These are phyloP conservation scores for Barnettozyma sp. DNA, from an alignment of 805 yeast genomes.

Conservation along the genomic window DNA sequence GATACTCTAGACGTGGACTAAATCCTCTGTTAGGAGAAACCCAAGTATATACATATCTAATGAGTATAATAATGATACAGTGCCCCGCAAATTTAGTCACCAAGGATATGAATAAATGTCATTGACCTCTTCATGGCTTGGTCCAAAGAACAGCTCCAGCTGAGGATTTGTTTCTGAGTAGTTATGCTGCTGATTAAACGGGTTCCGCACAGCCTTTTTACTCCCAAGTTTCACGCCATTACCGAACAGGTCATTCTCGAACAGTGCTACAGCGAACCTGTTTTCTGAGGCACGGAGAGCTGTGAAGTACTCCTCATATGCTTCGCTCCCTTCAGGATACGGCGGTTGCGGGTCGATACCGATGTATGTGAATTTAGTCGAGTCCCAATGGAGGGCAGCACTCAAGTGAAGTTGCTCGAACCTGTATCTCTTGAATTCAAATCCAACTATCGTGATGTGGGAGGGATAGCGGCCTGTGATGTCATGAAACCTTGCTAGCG, in stretches of 20 bases:
- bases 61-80: too few species aligned
- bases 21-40: too few species aligned
- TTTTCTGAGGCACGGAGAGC: conserved; percentile 44
- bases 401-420: conserved; percentile 47
- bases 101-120: conserved; percentile 3
- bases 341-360: conserved; percentile 53
- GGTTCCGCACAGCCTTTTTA: conserved; percentile 53
- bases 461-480: conserved; percentile 41
- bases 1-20: conserved; percentile 1
- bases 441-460: conserved; percentile 55
- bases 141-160: conserved; percentile 11
- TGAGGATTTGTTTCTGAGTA: conserved; percentile 25
- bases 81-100: too few species aligned
- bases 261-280: conserved; percentile 45
- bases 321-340: conserved; percentile 18
- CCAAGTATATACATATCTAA: too few species aligned
- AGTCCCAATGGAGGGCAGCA: conserved; percentile 39
- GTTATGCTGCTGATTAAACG: conserved; percentile 38
- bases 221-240: conserved; percentile 33
- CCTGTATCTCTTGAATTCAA: conserved; percentile 62
- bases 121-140: neutral
- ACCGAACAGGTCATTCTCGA: conserved; percentile 54
- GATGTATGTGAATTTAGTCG: conserved; percentile 36
- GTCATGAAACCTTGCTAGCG: conserved; percentile 47
- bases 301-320: conserved; percentile 34